Evolutionary conservation across 768 basidiomycete species (phyloP).

Genomic region (Russula ochroleuca): DNA sequence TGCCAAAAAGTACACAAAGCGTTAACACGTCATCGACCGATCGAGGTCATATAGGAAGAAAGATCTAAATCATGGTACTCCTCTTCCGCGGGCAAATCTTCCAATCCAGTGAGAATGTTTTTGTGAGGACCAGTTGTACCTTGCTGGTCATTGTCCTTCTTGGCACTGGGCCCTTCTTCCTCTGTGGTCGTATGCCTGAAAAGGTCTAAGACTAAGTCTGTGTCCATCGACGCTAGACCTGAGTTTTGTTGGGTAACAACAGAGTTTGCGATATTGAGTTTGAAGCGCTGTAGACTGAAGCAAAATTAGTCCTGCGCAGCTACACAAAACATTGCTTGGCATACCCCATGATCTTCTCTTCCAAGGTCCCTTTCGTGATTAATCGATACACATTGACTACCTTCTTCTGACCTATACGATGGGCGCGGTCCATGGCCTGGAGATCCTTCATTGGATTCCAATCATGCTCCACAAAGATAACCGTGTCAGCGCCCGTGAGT

Average conservation of each 20-base stretch:
- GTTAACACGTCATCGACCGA: slow-evolving; percentile 49
- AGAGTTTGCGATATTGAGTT: slow-evolving; percentile 95
- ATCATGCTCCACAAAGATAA: slow-evolving; percentile 99
- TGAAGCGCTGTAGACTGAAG: slow-evolving; percentile 90
- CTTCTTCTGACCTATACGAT: slow-evolving; percentile 97
- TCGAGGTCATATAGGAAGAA: slow-evolving; percentile 83
- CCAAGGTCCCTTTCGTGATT: slow-evolving; percentile 93
- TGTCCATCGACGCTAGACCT: slow-evolving; percentile 92
- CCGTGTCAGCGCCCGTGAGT: slow-evolving; percentile 95
- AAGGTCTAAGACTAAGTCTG: slow-evolving; percentile 91
- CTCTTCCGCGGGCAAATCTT: slow-evolving; percentile 87
- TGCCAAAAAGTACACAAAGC: slow-evolving; percentile 30
- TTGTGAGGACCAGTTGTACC: slow-evolving; percentile 64
- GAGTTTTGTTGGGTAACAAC: slow-evolving; percentile 97
- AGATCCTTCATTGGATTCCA: slow-evolving; percentile 99
- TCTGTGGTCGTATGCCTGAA: slow-evolving; percentile 77
- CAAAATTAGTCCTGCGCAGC: slow-evolving; percentile 17
- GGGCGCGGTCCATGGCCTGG: slow-evolving; percentile 98
- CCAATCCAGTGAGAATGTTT: slow-evolving; percentile 82
- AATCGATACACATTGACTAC: slow-evolving; percentile 98
- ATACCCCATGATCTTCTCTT: slow-evolving; percentile 99
- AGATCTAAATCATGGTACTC: slow-evolving; percentile 89
- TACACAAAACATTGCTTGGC: slow-evolving; percentile 29
- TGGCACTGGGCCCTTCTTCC: slow-evolving; percentile 60
- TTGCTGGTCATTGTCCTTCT: slow-evolving; percentile 47